Evolutionary conservation across 805 yeast genomes (phyloP).

Genomic region (Ogataea paraovalis): DNA sequence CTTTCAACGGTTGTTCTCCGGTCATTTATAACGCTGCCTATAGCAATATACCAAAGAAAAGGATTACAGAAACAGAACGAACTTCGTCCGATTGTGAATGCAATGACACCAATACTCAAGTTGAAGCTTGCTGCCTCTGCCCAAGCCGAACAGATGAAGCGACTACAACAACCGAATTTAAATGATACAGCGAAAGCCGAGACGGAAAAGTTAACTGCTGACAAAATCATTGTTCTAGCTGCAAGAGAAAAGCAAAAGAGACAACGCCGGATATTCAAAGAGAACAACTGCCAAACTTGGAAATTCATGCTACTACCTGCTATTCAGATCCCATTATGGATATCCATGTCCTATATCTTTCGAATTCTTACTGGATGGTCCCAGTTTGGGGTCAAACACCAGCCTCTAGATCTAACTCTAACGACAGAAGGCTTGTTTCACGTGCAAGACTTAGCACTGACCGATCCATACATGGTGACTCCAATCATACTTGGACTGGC

Average conservation of each 20-base stretch:
- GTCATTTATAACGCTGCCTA: slow-evolving; percentile 65
- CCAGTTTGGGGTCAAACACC: slow-evolving; percentile 26
- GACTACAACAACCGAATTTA: slow-evolving; percentile 20
- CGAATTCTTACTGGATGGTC: slow-evolving; percentile 73
- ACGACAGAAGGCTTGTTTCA: slow-evolving; percentile 55
- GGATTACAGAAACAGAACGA: slow-evolving; percentile 67
- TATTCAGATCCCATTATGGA: slow-evolving; percentile 86
- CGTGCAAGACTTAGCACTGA: slow-evolving; percentile 52
- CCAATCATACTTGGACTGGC: slow-evolving; percentile 72
- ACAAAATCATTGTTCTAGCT: slow-evolving; percentile 70
- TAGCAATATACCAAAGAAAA: slow-evolving; percentile 68
- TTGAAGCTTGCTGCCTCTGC: slow-evolving; percentile 49
- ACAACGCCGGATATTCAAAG: slow-evolving; percentile 66
- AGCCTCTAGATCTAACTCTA: slow-evolving; percentile 47
- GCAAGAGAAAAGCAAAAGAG: slow-evolving; percentile 75
- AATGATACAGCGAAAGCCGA: slow-evolving; percentile 26
- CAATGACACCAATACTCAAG: slow-evolving; percentile 72
- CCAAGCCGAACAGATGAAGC: slow-evolving; percentile 30
- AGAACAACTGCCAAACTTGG: slow-evolving; percentile 71
- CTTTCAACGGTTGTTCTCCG: slow-evolving; percentile 64
- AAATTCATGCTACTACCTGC: slow-evolving; percentile 72
- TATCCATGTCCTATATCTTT: slow-evolving; percentile 69
- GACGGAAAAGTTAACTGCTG: slow-evolving; percentile 53
- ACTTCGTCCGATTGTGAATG: slow-evolving; percentile 65
- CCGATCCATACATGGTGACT: slow-evolving; percentile 59